These are phyloP conservation scores for Proliferodiscus dingleyae DNA, from an alignment of 2,329 filamentous ascomycete species.

Conservation along the genomic window DNA sequence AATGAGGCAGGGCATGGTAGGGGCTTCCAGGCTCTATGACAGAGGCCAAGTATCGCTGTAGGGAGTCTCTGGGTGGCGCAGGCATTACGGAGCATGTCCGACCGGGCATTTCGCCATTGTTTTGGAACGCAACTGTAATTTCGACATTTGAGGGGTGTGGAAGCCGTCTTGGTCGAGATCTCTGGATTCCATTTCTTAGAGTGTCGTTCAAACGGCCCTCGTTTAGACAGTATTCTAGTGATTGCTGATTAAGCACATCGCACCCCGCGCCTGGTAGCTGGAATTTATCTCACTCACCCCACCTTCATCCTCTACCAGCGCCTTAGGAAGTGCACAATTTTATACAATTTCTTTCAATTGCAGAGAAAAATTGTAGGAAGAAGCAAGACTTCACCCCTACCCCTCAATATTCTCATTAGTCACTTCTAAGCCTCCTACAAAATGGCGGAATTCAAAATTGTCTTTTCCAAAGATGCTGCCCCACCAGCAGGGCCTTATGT, in stretches of 20 bases:
- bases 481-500: conserved; percentile 29
- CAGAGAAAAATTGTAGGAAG: no score
- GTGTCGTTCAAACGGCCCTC: conserved; percentile 27
- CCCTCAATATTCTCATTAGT: background rate
- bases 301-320: no score
- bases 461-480: conserved; percentile 32
- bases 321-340: no score
- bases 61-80: background rate
- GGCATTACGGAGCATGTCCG: conserved; percentile 11
- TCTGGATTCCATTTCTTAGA: conserved; percentile 15
- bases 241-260: background rate
- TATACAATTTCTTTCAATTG: no score
- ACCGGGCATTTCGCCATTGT: conserved; percentile 21
- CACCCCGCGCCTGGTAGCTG: conserved; percentile 1
- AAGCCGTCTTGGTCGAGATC: conserved; percentile 17
- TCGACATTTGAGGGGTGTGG: background rate
- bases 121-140: background rate
- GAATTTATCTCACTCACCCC: no score
- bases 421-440: conserved; percentile 4
- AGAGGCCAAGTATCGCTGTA: background rate
- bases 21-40: background rate
- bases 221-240: conserved; percentile 3
- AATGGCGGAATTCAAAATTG: conserved; percentile 31
- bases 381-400: conserved; percentile 1
- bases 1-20: background rate